phyloP scores from a whole-genome alignment of 331 rosid species.

The Acacia pycnantha region DNA sequence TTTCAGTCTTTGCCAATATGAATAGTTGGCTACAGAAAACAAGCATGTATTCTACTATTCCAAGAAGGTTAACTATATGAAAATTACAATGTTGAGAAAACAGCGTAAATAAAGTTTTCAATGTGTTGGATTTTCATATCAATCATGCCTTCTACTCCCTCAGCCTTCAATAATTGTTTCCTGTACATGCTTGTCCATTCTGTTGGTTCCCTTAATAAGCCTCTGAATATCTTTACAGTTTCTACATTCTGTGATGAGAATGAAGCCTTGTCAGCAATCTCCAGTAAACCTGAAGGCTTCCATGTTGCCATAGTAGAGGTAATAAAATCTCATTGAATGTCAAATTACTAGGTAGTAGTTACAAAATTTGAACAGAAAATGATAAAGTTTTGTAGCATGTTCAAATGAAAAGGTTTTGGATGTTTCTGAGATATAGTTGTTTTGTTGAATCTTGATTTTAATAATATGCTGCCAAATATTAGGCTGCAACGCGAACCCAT shows the following conservation, averaged over 20 bases:
- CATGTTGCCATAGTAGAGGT: conserved; percentile 98
- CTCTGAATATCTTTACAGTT: conserved; percentile 50
- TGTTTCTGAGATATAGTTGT: conserved; percentile 10
- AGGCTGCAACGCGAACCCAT: not conserved
- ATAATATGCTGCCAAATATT: not conserved
- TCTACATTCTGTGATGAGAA: conserved; percentile 64
- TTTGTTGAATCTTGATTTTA: conserved; percentile 9
- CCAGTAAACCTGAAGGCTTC: conserved; percentile 58
- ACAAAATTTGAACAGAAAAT: not conserved
- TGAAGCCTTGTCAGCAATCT: conserved; percentile 78
- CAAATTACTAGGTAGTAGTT: not conserved
- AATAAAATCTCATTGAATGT: conserved; percentile 28
- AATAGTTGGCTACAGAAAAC: conserved; percentile 1
- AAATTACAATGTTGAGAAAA: conserved; percentile 6
- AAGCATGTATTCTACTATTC: conserved; percentile 23
- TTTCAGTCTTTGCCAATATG: not conserved
- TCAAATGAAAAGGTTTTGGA: conserved; percentile 2
- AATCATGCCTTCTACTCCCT: not conserved
- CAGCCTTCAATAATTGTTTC: conserved; percentile 13
- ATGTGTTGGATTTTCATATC: conserved; percentile 14
- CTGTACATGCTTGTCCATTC: conserved; percentile 6
- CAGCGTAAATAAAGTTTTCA: not conserved
- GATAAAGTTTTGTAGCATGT: conserved; percentile 8
- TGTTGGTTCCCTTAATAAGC: conserved; percentile 26
- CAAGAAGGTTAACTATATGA: conserved; percentile 6